Base-by-base conservation (phyloP, 2,329 filamentous ascomycete genomes). In the Penicillium sp. region DNA sequence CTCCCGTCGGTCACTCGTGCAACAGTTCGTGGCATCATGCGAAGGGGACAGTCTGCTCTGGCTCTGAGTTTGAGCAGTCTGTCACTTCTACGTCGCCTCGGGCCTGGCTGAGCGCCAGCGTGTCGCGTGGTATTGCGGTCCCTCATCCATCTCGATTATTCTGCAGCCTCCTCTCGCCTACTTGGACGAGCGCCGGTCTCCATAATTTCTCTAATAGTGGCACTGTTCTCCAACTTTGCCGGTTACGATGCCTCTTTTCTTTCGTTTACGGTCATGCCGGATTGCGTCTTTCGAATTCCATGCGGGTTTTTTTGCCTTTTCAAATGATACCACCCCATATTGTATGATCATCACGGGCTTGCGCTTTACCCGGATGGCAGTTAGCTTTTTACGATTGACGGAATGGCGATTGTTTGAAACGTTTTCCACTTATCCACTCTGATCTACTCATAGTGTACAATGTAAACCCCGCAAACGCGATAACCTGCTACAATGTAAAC, bases 281-380 rank as follows among this genome's bases (percentile, higher is more conserved):
- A 46, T 60, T 51, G 26, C 33, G 9, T 45, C 24, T 33, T 25
- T 32, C 12, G 12, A 8, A n/a, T 29, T 33, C 34, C 26, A 5
- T 45, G 34, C 25, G n/a, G 11, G 9, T 49, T 47, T 27, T 51
- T 55, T 56, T 54, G 55, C 48, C 51, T 53, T 57, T 54, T 60
- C 59, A 55, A 58, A 65, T 67, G 66, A 69, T 69, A 69, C 66
- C 66, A 67, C 60, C 63, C 66, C 61, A 63, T 61, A 50, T 51
- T 59, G 54, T 60, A 53, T 59, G 56, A 57, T 50, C 58, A 53
- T 52, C 59, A 56, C 29, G 59, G 63, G 61, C 60, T 60, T 57
- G 48, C 52, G 55, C 47, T 41, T 49, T 52, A 46, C 58, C 46
- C 54, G 49, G 51, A 29, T 51, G 53, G 49, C 61, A 53, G 53